Evolutionary conservation across 2,329 filamentous ascomycete genomes (phyloP), one percentile per base, ranked within the genome.

Genomic region (Alternaria dauci): DNA sequence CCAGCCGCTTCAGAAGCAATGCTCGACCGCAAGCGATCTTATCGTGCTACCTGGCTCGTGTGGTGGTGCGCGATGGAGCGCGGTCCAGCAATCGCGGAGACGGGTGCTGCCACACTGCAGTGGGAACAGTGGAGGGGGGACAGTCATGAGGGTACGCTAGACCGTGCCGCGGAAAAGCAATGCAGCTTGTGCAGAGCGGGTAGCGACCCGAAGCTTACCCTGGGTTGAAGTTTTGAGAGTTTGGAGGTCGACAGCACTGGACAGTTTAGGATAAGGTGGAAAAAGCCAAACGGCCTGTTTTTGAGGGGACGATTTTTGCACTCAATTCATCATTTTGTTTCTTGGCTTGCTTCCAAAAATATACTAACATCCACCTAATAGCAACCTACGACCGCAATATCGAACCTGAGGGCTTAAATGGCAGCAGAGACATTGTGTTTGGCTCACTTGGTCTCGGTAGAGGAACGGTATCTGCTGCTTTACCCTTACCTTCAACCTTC

Each of bases 51-150:
- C 32, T 50, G 30, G 36, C 46, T 50, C 32, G 46, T 50, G 32
- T 2, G 34, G 18, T 23, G 32, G 20, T 8, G 32, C 14, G 20
- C 26, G 20, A 36, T 50, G 5, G 46, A 16, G 23, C 46, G 20
- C 18, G 8, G 46, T 50, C 38, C 30, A 50, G 38, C 32, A n/a
- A 8, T 38, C 32, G 32, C 46, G 46, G 32, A 50, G 46, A 36
- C 46, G 46, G 46, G 46, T 50, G 30, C 46, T 36, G 46, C 46
- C 46, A 50, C 32, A 38, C 32, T 38, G 46, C 32, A 38, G 14
- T 9, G 16, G 8, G 20, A 26, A 6, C 8, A 26, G 46, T 38
- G 46, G 30, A 38, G 20, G 38, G 20, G 32, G 46, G 20, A 18
- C 16, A 14, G 20, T 14, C 18, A 32, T 11, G 18, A 8, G 34